phyloP scores from a whole-genome alignment of 2,329 filamentous ascomycete species.

The Penicillium sp. region DNA sequence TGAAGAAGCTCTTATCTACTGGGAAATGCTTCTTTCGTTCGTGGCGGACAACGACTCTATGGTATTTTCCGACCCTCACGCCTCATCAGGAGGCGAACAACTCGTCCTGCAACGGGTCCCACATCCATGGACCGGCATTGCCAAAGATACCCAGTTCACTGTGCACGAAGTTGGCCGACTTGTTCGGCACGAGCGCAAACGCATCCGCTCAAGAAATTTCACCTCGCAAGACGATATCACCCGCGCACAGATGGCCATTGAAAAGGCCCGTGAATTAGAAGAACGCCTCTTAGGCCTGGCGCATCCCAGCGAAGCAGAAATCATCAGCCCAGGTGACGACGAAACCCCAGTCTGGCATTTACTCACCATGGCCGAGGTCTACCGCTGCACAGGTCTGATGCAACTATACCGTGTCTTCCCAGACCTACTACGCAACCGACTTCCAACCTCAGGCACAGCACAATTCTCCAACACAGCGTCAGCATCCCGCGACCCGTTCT shows the following conservation, averaged over 20 bases:
- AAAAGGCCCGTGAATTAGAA: slow-evolving; percentile 44
- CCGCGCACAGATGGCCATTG: slow-evolving; percentile 35
- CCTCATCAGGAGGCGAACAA: slow-evolving; percentile 25
- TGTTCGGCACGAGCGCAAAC: slow-evolving; percentile 36
- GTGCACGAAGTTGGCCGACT: slow-evolving; percentile 48
- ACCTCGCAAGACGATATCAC: slow-evolving; percentile 37
- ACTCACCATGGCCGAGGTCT: slow-evolving; percentile 53
- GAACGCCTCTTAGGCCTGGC: slow-evolving; percentile 47
- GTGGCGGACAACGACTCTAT: slow-evolving; percentile 46
- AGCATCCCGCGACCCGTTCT: slow-evolving; percentile 20
- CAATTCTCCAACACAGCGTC: slow-evolving; percentile 4
- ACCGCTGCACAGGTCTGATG: slow-evolving; percentile 53
- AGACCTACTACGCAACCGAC: slow-evolving; percentile 47
- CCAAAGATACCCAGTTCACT: slow-evolving; percentile 36
- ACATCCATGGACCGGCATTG: slow-evolving; percentile 42
- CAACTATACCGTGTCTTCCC: slow-evolving; percentile 57
- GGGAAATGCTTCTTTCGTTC: slow-evolving; percentile 60
- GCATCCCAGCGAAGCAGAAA: slow-evolving; percentile 48
- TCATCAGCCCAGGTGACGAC: slow-evolving; percentile 53
- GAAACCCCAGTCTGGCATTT: slow-evolving; percentile 55
- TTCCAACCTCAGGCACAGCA: slow-evolving; percentile 25
- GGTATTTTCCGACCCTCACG: slow-evolving; percentile 20
- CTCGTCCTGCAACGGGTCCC: slow-evolving; percentile 36
- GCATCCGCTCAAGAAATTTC: slow-evolving; percentile 35
- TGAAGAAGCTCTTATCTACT: slow-evolving; percentile 56